Evolutionary conservation across 345 rosid genomes (phyloP), one percentile per base, ranked within the genome.

Genomic region (Crucihimalaya himalaica): DNA sequence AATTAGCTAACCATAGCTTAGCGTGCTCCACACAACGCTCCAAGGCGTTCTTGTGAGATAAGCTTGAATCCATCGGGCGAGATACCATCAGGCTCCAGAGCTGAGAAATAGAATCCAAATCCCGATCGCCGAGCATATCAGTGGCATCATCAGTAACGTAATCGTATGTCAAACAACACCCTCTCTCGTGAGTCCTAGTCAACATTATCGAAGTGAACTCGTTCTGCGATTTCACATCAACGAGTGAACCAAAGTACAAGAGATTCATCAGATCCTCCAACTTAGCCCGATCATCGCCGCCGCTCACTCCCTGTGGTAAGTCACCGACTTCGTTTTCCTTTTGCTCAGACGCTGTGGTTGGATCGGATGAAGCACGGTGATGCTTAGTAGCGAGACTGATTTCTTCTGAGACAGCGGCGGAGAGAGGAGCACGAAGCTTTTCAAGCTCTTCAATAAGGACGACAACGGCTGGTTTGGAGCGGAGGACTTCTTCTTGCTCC

Each of bases 101-200:
- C 64, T 37, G 58, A 4, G 99, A 90, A 61, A 95, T 84, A 78
- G 76, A 46, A 80, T 90, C 97, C 86, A 95, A 81, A 78, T 95
- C 99, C 34, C 68, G 65, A 80, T 95, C 99, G 12, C 89, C 81
- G 5, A 95, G 91, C 71, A 86, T 83, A 87, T 90, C 98, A 64
- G 93, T 87, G 13, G 87, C 91, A n/a, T 96, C 98, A 45, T 96
- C 99, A 6, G 98, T 87, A 4, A 96, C 98, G 23, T 80, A 79
- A 76, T 96, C 99, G 58, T 96, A 96, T 21, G 91, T 83, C 89
- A 92, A 81, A 81, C 99, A 96, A 68, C 91, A 90, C 0, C 91
- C 89, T 34, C 98, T 79, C 88, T 92, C 99, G 64, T 90, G 96
- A 2, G 89, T 89, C 81, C 94, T 83, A 35, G 92, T 87, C 78